Evolutionary conservation across 2,329 filamentous ascomycete species (phyloP), one percentile per base, ranked within the genome.

Genomic region (Epichloe bromicola): DNA sequence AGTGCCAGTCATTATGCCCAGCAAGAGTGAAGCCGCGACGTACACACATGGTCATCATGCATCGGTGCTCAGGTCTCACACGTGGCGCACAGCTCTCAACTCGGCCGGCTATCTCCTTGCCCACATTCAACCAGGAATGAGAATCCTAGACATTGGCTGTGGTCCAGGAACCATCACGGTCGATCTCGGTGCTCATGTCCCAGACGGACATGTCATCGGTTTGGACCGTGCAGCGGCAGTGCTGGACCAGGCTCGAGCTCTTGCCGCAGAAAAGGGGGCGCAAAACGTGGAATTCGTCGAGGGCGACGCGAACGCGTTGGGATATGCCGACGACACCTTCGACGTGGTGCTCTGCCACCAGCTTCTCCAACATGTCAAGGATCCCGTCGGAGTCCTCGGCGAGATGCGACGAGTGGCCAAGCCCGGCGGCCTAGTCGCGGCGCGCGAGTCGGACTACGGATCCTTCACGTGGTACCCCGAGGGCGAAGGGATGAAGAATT

Each of bases 141-240:
- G 53, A 19, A 63, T 75, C 44, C 68, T 75, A 49, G 72, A 75
- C 54, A 63, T 74, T 34, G 73, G 73, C 49, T 74, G 72, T 58
- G 73, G 73, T 0, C 70, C 73, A 0, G 73, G 72, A 4, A 72
- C 68, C 45, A 75, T 76, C 60, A 73, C 71, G 11, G 62, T 63
- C 0, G 68, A 67, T 36, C 61, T 75, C 26, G 65, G 63, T 43
- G 58, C 61, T n/a, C 58, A 64, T 42, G 68, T 66, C 1, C 60
- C 62, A 5, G 48, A 65, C 20, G 71, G 70, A 36, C 52, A 54
- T 3, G 61, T 70, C 8, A 61, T 64, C 7, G 71, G 70, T 33
- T 48, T 74, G 26, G 71, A 74, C 48, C 56, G 65, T 3, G 66
- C 65, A 0, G 55, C 51, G 3, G 54, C 54, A 0, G 65, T 68